These are phyloP conservation scores for Fusarium sp. DNA, from an alignment of 2,329 filamentous ascomycete genomes.

Conservation along the genomic window DNA sequence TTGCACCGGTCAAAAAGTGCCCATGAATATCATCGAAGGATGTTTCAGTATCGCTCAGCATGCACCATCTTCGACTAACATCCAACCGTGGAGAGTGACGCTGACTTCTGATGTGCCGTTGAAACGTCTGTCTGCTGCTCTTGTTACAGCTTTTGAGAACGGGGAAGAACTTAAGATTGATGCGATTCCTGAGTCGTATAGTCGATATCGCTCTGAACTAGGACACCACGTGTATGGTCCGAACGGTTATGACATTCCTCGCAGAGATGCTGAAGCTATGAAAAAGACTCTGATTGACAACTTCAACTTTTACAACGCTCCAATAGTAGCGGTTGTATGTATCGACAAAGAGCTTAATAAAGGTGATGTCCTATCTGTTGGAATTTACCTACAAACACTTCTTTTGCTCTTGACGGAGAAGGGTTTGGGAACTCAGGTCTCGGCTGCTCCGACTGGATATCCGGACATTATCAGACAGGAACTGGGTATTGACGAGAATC, in stretches of 20 bases:
- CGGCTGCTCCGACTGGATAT: slow-evolving; percentile 15
- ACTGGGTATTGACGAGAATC: not conserved
- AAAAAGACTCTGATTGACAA: slow-evolving; percentile 21
- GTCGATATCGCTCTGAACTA: slow-evolving; percentile 22
- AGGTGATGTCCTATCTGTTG: slow-evolving; percentile 25
- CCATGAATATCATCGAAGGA: not conserved
- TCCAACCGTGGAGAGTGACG: slow-evolving; percentile 21
- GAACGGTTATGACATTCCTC: slow-evolving; percentile 27
- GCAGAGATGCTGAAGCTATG: slow-evolving; percentile 16
- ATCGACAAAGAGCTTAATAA: slow-evolving; percentile 19
- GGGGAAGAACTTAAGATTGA: slow-evolving; percentile 4
- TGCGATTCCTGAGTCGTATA: slow-evolving; percentile 16
- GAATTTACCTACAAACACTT: slow-evolving; percentile 31
- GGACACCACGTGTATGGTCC: slow-evolving; percentile 28
- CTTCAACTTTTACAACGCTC: slow-evolving; percentile 35
- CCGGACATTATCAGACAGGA: slow-evolving; percentile 15
- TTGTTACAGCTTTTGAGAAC: not conserved
- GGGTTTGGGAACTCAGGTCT: slow-evolving; percentile 24
- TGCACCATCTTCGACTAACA: slow-evolving; percentile 20
- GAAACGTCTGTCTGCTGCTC: not conserved
- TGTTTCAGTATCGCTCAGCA: slow-evolving; percentile 27
- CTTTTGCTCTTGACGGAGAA: slow-evolving; percentile 29
- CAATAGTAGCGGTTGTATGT: slow-evolving; percentile 17
- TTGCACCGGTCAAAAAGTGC: slow-evolving; percentile 7
- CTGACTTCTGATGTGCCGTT: slow-evolving; percentile 12